Percentiles rank a stretch among this genome's conserved stretches.
phyloP scores from a whole-genome alignment of 805 yeast genomes.

The Debaryomyces castellii region DNA sequence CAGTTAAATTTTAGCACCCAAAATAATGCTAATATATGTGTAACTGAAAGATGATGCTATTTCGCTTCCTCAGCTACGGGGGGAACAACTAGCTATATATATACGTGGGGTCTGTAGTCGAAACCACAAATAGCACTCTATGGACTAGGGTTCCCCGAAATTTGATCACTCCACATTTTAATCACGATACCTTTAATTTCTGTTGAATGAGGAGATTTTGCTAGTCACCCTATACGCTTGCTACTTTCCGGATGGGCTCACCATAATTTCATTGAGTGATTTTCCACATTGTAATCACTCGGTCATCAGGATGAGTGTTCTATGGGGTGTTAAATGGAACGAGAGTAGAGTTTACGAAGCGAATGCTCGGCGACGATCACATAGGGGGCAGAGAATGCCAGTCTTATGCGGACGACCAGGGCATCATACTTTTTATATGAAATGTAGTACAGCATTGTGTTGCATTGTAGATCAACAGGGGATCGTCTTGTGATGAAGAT shows the following conservation, averaged over 20 bases:
- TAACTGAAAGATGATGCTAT: background rate
- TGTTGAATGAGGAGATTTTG: background rate
- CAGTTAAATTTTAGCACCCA: background rate
- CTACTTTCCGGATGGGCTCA: background rate
- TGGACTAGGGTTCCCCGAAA: background rate
- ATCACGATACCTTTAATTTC: constrained; percentile 7
- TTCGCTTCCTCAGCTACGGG: too few species aligned
- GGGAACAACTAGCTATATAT: background rate
- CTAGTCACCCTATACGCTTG: background rate
- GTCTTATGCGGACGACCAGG: too few species aligned
- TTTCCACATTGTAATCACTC: background rate
- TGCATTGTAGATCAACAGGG: too few species aligned
- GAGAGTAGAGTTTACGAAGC: background rate
- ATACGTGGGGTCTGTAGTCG: background rate
- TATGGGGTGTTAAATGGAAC: background rate
- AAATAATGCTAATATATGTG: background rate
- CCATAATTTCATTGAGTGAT: background rate
- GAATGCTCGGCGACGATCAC: background rate
- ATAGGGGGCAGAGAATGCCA: too few species aligned
- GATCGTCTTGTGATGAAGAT: too few species aligned
- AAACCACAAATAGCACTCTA: background rate
- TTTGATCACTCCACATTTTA: constrained; percentile 6
- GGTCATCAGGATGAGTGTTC: background rate
- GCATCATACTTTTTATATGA: too few species aligned
- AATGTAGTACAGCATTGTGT: too few species aligned